Percentiles rank a stretch among this genome's conserved stretches.
Evolutionary conservation across 2,329 filamentous ascomycete genomes (phyloP).

Genomic region (Ceratocystis destructans): DNA sequence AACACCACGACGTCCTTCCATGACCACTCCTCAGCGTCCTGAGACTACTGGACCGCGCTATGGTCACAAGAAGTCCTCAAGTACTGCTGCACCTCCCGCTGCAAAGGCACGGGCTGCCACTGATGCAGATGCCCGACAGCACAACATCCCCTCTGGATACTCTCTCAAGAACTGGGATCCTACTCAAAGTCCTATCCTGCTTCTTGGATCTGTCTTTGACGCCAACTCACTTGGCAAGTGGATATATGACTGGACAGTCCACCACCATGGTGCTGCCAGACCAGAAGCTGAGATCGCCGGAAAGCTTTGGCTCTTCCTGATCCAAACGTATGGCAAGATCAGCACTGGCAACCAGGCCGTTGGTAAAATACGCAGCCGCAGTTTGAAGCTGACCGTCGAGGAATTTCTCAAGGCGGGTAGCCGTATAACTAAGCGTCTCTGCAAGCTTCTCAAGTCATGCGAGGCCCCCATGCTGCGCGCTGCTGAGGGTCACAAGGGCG

Average conservation of each 20-base stretch:
- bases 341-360: conserved; percentile 76
- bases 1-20: conserved; percentile 35
- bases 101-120: conserved; percentile 33
- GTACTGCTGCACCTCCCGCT: conserved; percentile 18
- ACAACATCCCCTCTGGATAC: conserved; percentile 76
- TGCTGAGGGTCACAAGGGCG: conserved; percentile 56
- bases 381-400: conserved; percentile 67
- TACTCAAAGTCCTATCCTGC: conserved; percentile 79
- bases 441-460: conserved; percentile 75
- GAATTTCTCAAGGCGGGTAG: conserved; percentile 87
- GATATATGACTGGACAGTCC: conserved; percentile 99
- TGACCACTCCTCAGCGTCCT: conserved; percentile 38
- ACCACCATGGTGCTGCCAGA: conserved; percentile 65
- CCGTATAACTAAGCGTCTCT: conserved; percentile 71
- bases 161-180: conserved; percentile 98
- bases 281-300: conserved; percentile 85
- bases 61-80: conserved; percentile 28
- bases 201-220: conserved; percentile 91
- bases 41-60: conserved; percentile 38
- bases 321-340: conserved; percentile 85
- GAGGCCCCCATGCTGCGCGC: conserved; percentile 92
- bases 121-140: conserved; percentile 45
- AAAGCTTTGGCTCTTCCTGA: conserved; percentile 87
- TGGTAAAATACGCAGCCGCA: conserved; percentile 53
- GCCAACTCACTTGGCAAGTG: conserved; percentile 96